These are phyloP conservation scores for Puccinia triticina DNA, from an alignment of 1,284 basidiomycete species.

Conservation along the genomic window DNA sequence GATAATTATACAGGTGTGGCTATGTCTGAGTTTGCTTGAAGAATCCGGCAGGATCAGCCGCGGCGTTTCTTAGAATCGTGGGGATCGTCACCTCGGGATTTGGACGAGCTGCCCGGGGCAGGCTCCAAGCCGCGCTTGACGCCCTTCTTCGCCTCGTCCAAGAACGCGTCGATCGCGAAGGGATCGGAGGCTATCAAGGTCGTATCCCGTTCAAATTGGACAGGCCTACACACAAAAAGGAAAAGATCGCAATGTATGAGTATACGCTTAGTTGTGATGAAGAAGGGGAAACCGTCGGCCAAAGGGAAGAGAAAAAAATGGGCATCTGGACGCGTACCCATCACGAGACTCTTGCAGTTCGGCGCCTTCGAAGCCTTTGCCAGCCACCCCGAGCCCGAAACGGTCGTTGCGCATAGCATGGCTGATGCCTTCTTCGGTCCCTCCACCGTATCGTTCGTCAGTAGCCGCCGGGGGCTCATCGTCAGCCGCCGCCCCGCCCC, in stretches of 20 bases:
- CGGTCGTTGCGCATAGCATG: conserved; percentile 89
- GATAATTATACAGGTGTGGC: too few species aligned
- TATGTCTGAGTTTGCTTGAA: background rate
- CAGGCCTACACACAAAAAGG: conserved; percentile 71
- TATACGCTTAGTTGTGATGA: too few species aligned
- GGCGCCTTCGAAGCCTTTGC: conserved; percentile 83
- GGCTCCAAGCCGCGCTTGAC: conserved; percentile 66
- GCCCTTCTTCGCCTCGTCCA: conserved; percentile 93
- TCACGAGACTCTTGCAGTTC: conserved; percentile 73
- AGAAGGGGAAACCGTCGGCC: background rate
- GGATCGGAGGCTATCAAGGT: conserved; percentile 69
- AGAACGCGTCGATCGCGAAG: conserved; percentile 96
- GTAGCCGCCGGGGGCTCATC: conserved; percentile 68
- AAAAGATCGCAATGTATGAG: background rate
- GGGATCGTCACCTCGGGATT: background rate
- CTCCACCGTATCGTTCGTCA: conserved; percentile 82
- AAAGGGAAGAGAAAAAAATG: background rate
- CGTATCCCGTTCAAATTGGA: conserved; percentile 97
- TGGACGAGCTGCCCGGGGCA: conserved; percentile 46
- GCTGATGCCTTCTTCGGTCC: conserved; percentile 88
- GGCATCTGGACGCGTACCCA: conserved; percentile 52
- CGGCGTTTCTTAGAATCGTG: background rate
- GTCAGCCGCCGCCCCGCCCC: conserved; percentile 67
- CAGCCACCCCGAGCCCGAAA: conserved; percentile 80
- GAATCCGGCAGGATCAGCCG: background rate